phyloP scores from a whole-genome alignment of 2,329 filamentous ascomycete species.

The Clathrospora elynae region DNA sequence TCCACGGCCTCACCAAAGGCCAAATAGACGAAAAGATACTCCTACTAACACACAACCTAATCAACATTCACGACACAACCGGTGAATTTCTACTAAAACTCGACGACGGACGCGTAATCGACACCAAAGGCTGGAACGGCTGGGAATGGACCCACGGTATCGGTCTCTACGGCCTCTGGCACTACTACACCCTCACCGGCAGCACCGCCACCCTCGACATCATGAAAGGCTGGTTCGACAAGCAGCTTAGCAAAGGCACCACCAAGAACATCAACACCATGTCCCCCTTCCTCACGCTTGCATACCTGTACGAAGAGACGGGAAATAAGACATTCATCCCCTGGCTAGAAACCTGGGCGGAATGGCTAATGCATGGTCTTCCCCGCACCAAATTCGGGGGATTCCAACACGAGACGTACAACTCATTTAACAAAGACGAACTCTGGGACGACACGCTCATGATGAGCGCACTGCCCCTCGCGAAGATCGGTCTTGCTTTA shows the following conservation, averaged over 20 bases:
- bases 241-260: conserved; percentile 71
- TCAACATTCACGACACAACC: conserved; percentile 77
- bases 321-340: conserved; percentile 70
- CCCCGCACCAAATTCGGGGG: conserved; percentile 71
- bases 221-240: conserved; percentile 75
- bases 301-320: conserved; percentile 77
- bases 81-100: conserved; percentile 75
- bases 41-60: conserved; percentile 71
- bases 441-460: conserved; percentile 86
- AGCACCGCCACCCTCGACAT: conserved; percentile 64
- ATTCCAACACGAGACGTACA: conserved; percentile 78
- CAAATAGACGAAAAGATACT: conserved; percentile 63
- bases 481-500: conserved; percentile 76
- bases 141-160: conserved; percentile 87
- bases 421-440: conserved; percentile 72
- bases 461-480: conserved; percentile 83
- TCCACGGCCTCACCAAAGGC: conserved; percentile 49
- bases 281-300: conserved; percentile 76
- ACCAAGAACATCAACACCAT: conserved; percentile 89
- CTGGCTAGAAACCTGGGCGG: conserved; percentile 80
- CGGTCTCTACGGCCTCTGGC: conserved; percentile 80
- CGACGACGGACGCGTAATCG: conserved; percentile 74
- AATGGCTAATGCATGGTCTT: conserved; percentile 81
- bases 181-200: conserved; percentile 76
- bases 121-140: conserved; percentile 82